A percentile compares a stretch with the other conserved stretches of the same genome.
phyloP scores from a whole-genome alignment of 2,329 filamentous ascomycete genomes.

The Pseudogymnoascus sp. region DNA sequence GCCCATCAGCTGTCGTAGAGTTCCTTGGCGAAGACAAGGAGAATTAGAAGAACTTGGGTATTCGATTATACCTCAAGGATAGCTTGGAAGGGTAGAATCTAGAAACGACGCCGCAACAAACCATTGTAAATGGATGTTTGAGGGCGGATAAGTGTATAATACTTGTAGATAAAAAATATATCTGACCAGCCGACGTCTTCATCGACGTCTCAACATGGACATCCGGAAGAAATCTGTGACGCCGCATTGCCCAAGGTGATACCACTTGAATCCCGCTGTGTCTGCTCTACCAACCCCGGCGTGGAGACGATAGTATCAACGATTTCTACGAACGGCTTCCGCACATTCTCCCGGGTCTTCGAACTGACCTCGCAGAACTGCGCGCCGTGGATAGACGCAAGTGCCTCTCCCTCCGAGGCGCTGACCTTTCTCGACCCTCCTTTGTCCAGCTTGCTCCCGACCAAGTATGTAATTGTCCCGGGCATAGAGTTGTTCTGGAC shows the following conservation, averaged over 20 bases:
- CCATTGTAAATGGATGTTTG: constrained; percentile 2
- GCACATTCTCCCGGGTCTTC: constrained; percentile 47
- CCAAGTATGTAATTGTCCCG: constrained; percentile 44
- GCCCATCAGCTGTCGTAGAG: constrained; percentile 51
- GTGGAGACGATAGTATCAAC: constrained; percentile 45
- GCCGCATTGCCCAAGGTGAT: neutral
- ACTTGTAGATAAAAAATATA: constrained; percentile 3
- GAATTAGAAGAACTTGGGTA: constrained; percentile 23
- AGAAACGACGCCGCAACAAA: neutral
- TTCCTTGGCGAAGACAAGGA: constrained; percentile 50
- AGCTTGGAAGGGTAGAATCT: neutral
- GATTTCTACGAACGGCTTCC: constrained; percentile 46
- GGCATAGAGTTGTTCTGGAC: constrained; percentile 44
- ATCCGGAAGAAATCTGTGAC: neutral
- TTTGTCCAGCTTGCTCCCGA: constrained; percentile 49
- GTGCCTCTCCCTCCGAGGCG: constrained; percentile 41
- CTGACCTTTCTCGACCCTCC: constrained; percentile 39
- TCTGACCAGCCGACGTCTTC: neutral
- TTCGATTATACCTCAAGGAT: neutral
- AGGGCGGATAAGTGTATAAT: neutral
- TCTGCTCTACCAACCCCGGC: constrained; percentile 36
- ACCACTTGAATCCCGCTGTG: neutral
- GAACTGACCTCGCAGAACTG: constrained; percentile 50
- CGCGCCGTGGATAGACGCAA: constrained; percentile 41
- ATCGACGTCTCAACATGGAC: neutral